Base-by-base conservation (phyloP, 257 asterid genomes). In the Salvia miltiorrhiza region DNA sequence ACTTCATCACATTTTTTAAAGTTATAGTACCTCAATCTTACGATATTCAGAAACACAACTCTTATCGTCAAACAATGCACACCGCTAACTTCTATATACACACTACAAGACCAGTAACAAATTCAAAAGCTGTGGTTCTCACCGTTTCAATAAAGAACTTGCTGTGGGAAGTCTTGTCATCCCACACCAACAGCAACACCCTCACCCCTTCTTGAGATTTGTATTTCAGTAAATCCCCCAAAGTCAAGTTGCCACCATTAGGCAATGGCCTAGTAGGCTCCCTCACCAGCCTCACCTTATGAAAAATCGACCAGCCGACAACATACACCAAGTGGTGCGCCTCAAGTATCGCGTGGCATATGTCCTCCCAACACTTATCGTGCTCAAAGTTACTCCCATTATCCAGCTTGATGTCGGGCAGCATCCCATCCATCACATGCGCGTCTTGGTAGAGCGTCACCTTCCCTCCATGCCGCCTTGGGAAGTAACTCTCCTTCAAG, bases 171-270 rank as follows among this genome's bases (percentile, higher is more conserved):
- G n/a, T n/a, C n/a, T n/a, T n/a, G n/a, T n/a, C n/a, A n/a, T n/a
- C n/a, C n/a, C n/a, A n/a, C n/a, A n/a, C n/a, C n/a, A n/a, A n/a
- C n/a, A n/a, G n/a, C n/a, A n/a, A n/a, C n/a, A n/a, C n/a, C n/a
- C n/a, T n/a, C n/a, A n/a, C n/a, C n/a, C n/a, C n/a, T n/a, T n/a
- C n/a, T n/a, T n/a, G n/a, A n/a, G n/a, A n/a, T n/a, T n/a, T n/a
- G n/a, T n/a, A n/a, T n/a, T n/a, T n/a, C n/a, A 93, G 87, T 78
- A 93, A 65, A 60, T 93, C 98, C 20, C 98, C 97, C 54, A 93
- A 76, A 68, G 68, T 90, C 90, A 90, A 77, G 75, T 88, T 78
- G 35, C 97, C 98, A 26, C 97, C 97, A n/a, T 63, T 78, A 0
- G 98, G 98, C 82, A 93, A 79, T 2, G 88, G 92, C 69, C 64